These are phyloP conservation scores for Medicago ruthenica DNA, from an alignment of 306 rosid genomes.

Conservation along the genomic window DNA sequence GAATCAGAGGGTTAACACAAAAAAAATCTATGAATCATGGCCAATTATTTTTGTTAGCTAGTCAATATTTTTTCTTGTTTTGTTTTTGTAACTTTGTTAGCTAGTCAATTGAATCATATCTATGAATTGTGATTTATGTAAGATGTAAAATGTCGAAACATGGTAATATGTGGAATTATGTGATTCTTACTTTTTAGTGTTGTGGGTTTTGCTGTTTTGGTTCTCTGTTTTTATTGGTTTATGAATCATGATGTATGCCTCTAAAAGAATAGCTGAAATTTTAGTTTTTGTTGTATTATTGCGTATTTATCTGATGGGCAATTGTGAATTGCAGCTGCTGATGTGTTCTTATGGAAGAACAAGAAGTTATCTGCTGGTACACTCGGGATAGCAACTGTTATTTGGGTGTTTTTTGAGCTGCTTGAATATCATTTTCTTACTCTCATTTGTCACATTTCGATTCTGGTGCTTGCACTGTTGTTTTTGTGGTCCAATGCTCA, in stretches of 20 bases:
- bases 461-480: slow-evolving; percentile 67
- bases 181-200: neutral
- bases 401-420: slow-evolving; percentile 84
- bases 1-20: too few relatives aligned
- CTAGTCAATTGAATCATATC: neutral
- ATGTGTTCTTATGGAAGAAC: slow-evolving; percentile 86
- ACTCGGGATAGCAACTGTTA: slow-evolving; percentile 70
- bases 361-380: slow-evolving; percentile 84
- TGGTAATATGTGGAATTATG: neutral
- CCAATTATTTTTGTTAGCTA: too few relatives aligned
- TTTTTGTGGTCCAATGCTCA: slow-evolving; percentile 94
- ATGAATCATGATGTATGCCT: neutral
- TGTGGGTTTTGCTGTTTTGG: neutral
- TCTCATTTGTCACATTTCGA: slow-evolving; percentile 66
- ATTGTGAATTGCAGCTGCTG: slow-evolving; percentile 74
- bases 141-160: neutral
- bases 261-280: neutral
- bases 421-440: slow-evolving; percentile 86
- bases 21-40: too few relatives aligned
- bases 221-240: neutral
- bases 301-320: neutral
- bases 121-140: neutral
- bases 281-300: neutral
- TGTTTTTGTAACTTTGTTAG: neutral
- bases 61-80: too few relatives aligned